Base-by-base conservation (phyloP, 2,329 filamentous ascomycete genomes). In the Leptographium lundbergii region DNA sequence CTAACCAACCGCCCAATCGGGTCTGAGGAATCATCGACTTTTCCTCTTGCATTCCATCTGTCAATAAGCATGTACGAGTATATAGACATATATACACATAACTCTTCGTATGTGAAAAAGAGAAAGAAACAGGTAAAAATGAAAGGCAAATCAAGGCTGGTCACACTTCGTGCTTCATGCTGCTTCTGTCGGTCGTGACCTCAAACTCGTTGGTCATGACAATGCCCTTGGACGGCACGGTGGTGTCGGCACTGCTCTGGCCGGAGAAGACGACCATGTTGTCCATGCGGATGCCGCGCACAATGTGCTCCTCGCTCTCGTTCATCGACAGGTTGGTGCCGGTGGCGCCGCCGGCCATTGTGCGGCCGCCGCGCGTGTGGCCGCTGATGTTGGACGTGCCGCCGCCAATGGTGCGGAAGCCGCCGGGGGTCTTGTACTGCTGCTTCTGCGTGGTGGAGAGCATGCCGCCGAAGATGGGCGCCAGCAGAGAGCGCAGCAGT, bases 91-190 rank as follows among this genome's bases (percentile, higher is more conserved):
- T 36, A 36, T 36, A 36, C 34, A 39, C 14, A 17, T 17, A 34
- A 34, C 32, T 34, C 32, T 34, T 34, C 32, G 36, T 17, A 17
- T 17, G 4, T 4, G 13, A 39, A 39, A 17, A 17, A 39, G 14
- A 39, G 6, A 32, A 32, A 32, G 10, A 32, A 32, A 42, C 6
- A 42, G n/a, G n/a, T n/a, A n/a, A n/a, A n/a, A n/a, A n/a, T n/a
- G n/a, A n/a, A n/a, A n/a, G n/a, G n/a, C n/a, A n/a, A n/a, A n/a
- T n/a, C n/a, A n/a, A n/a, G 6, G 42, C 27, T 13, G 81, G 77
- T 2, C 72, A 67, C 25, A 85, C 70, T 3, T 79, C 78, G 36
- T 74, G 72, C 64, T 83, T 71, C 70, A 85, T 80, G 22, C 77
- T 74, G 27, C 71, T 69, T 36, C 71, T 73, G 22, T 72, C 72